Conservation (phyloP, 495 filamentous ascomycete species). For the Echria macrotheca region DNA sequence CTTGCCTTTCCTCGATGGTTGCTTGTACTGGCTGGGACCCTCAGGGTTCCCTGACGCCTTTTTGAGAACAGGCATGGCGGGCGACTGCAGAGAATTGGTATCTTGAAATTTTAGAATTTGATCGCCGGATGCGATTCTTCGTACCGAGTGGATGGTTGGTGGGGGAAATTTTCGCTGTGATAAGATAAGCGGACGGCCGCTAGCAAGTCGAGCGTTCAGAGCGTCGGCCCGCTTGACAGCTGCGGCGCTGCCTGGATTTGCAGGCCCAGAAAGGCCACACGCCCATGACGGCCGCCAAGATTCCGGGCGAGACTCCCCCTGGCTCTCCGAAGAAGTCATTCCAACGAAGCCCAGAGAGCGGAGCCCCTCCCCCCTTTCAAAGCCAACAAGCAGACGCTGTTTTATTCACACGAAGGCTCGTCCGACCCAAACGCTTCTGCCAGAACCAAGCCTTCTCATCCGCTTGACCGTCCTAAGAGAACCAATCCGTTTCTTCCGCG, state of each 20-base stretch:
- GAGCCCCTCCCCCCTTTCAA: slow-evolving; percentile 5
- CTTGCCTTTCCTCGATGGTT: slow-evolving; percentile 93
- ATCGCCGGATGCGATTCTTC: neutral
- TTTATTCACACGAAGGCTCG: no score
- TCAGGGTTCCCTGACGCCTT: slow-evolving; percentile 29
- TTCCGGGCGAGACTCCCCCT: neutral
- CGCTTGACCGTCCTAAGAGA: no score
- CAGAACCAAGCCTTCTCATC: no score
- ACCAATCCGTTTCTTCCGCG: no score
- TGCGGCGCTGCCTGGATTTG: no score
- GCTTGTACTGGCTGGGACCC: slow-evolving; percentile 55
- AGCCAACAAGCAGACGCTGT: slow-evolving; percentile 1
- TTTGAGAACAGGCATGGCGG: slow-evolving; percentile 27
- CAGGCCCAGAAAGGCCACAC: no score
- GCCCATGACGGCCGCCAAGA: slow-evolving; percentile 29
- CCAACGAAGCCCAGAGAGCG: no score
- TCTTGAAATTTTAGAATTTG: neutral
- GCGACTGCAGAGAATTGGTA: neutral
- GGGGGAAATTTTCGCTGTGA: slow-evolving; percentile 8
- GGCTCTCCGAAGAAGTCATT: slow-evolving; percentile 5
- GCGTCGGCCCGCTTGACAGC: neutral
- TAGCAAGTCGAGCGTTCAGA: no score
- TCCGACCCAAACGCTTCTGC: no score
- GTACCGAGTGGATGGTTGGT: slow-evolving; percentile 4
- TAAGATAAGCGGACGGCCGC: slow-evolving; percentile 7